These are phyloP conservation scores for Epichloe elymi DNA, from an alignment of 2,329 filamentous ascomycete genomes.

Conservation along the genomic window DNA sequence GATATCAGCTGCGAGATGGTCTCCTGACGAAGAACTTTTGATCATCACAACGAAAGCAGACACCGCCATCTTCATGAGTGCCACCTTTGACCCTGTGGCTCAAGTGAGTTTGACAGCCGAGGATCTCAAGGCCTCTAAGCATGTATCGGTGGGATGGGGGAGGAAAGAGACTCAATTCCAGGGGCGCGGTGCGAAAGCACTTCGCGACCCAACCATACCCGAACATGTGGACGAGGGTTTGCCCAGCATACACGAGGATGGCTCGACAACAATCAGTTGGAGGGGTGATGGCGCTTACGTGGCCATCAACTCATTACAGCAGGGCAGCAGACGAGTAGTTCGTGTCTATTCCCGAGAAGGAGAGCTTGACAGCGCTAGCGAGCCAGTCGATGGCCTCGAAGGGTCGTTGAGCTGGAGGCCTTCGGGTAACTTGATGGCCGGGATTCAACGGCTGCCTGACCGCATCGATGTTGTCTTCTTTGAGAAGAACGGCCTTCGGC, in stretches of 20 bases:
- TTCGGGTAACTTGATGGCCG: conserved; percentile 79
- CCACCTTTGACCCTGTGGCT: conserved; percentile 72
- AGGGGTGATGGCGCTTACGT: conserved; percentile 87
- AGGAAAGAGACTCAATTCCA: conserved; percentile 98
- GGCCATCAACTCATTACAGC: conserved; percentile 69
- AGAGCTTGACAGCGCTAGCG: conserved; percentile 80
- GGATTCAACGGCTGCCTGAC: conserved; percentile 58
- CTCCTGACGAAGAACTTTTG: conserved; percentile 85
- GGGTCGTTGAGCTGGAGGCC: conserved; percentile 82
- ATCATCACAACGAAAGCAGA: conserved; percentile 67
- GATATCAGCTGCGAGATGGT: conserved; percentile 83
- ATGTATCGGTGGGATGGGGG: conserved; percentile 95
- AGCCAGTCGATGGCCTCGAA: conserved; percentile 89
- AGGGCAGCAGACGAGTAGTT: conserved; percentile 59
- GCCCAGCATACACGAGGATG: conserved; percentile 62
- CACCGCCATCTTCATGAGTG: conserved; percentile 83
- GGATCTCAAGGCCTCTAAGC: conserved; percentile 76
- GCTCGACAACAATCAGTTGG: conserved; percentile 68
- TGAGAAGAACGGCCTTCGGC: conserved; percentile 91
- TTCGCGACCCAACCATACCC: conserved; percentile 88
- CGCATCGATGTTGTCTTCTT: conserved; percentile 84
- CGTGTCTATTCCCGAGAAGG: conserved; percentile 87
- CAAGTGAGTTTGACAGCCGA: conserved; percentile 59
- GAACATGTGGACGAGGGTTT: conserved; percentile 79
- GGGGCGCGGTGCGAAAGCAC: conserved; percentile 71